These are phyloP conservation scores for Penicillium sp. DNA, from an alignment of 2,329 filamentous ascomycete species.

Conservation along the genomic window DNA sequence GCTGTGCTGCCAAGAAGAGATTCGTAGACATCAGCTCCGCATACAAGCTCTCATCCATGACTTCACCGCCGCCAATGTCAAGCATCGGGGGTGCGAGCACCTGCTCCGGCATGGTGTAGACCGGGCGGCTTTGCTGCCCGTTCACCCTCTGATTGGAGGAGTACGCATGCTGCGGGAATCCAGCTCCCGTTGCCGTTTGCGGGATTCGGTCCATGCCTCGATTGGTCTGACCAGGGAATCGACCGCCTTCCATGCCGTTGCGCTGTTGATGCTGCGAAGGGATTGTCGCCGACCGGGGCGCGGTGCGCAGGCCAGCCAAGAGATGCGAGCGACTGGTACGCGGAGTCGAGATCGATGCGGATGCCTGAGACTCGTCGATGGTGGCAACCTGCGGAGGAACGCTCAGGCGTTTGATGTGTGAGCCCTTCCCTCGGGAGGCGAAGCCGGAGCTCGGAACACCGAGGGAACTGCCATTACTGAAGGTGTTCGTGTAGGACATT, in stretches of 20 bases:
- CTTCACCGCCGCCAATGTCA: constrained; percentile 62
- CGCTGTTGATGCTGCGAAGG: constrained; percentile 61
- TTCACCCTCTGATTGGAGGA: constrained; percentile 32
- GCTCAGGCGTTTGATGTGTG: constrained; percentile 83
- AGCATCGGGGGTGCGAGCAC: constrained; percentile 68
- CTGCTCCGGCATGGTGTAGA: constrained; percentile 76
- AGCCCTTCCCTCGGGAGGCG: constrained; percentile 78
- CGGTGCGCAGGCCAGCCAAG: constrained; percentile 86
- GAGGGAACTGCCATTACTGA: constrained; percentile 64
- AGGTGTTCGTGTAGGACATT: constrained; percentile 86
- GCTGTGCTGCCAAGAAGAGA: constrained; percentile 86
- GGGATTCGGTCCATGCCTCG: constrained; percentile 51
- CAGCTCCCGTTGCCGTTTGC: constrained; percentile 58
- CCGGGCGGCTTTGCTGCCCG: constrained; percentile 51
- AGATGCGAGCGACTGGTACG: constrained; percentile 93
- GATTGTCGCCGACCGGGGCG: constrained; percentile 79
- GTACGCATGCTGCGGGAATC: constrained; percentile 49
- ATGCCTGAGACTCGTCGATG: constrained; percentile 62
- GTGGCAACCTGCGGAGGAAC: constrained; percentile 71
- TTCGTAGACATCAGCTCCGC: constrained; percentile 89
- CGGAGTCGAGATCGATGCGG: constrained; percentile 72
- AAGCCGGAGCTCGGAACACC: constrained; percentile 76
- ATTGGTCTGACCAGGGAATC: constrained; percentile 47
- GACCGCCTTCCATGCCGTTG: constrained; percentile 47
- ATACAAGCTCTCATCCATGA: constrained; percentile 82